Base-by-base conservation (phyloP, 2,329 filamentous ascomycete genomes). In the Cadophora sp. region DNA sequence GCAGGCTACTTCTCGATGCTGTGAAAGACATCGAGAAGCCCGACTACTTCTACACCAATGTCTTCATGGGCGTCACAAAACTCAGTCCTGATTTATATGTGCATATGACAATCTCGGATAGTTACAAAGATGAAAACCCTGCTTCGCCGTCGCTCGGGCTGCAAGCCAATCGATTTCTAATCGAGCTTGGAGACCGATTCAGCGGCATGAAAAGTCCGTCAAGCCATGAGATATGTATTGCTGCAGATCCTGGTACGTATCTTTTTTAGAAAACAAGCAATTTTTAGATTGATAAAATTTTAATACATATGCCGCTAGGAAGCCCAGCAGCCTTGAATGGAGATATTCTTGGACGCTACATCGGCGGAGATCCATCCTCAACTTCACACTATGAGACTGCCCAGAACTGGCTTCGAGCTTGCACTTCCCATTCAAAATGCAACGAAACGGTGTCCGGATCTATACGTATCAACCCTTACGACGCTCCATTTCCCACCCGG, bases 51-150 rank as follows among this genome's bases (percentile, higher is more conserved):
- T 64, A 56, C 50, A 64, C 27, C 33, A 64, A 47, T 33, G 48
- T 24, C 13, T 64, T 58, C 16, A 16, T 20, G 14, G 51, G 51
- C 22, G 39, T n/a, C 27, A 64, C 45, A 11, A 33, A 24, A 7
- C 14, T 58, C 20, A 58, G 43, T 18, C 62, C 50, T 3, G 62
- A 64, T 48, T 9, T 64, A 24, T 64, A 64, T 53, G 51, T 64
- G 11, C 62, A 64, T 48, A 64, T 64, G 62, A 64, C 50, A 3
- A 47, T 56, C 7, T 64, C 62, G 27, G 39, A 56, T n/a, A 58
- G 51, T 27, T 58, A 64, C 18, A 58, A 58, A 33, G 36, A 45
- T 39, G 51, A 4, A 3, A 53, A 48, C 3, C 1, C n/a, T 20
- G 3, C 7, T 22, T 1, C 24, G 16, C 4, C 3, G 18, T 45